Conservation (phyloP, 495 filamentous ascomycete species). For the Penicillium coffeae region DNA sequence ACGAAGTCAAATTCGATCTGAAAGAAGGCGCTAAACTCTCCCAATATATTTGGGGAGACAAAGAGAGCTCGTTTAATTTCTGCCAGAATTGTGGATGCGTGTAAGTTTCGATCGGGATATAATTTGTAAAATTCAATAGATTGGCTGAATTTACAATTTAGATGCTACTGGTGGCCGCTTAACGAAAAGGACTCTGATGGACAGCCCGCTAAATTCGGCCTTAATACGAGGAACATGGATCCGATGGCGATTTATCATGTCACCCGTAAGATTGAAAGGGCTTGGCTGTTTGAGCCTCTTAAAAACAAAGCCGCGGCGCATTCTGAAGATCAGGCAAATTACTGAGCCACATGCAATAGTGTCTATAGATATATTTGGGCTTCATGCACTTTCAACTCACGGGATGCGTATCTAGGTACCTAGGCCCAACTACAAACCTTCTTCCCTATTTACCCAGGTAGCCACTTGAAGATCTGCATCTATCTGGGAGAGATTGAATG, state of each 20-base stretch:
- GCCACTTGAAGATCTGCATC: too few relatives aligned
- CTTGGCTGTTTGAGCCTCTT: constrained; percentile 3
- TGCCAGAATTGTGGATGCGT: constrained; percentile 11
- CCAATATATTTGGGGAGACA: constrained; percentile 10
- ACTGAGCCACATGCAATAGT: too few relatives aligned
- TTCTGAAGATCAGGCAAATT: constrained; percentile 6
- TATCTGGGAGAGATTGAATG: too few relatives aligned
- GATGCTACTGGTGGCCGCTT: constrained; percentile 10
- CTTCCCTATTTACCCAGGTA: too few relatives aligned
- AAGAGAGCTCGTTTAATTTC: constrained; percentile 11
- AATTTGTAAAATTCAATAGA: constrained; percentile 1
- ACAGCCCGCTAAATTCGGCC: constrained; percentile 1
- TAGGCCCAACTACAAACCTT: too few relatives aligned
- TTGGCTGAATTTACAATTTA: constrained; percentile 5
- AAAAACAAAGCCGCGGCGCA: constrained; percentile 5
- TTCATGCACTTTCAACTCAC: too few relatives aligned
- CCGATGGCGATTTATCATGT: constrained; percentile 6
- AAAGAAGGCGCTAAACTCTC: constrained; percentile 11
- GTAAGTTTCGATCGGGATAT: constrained; percentile 7
- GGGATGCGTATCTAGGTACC: too few relatives aligned
- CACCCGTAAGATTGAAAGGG: constrained; percentile 8
- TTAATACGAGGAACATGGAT: constrained; percentile 13
- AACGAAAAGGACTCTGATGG: constrained; percentile 6
- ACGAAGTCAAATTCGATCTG: constrained; percentile 10
- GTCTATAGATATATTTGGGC: too few relatives aligned